Conservation (phyloP, 1,139 yeast genomes). For the Candida albicans region DNA sequence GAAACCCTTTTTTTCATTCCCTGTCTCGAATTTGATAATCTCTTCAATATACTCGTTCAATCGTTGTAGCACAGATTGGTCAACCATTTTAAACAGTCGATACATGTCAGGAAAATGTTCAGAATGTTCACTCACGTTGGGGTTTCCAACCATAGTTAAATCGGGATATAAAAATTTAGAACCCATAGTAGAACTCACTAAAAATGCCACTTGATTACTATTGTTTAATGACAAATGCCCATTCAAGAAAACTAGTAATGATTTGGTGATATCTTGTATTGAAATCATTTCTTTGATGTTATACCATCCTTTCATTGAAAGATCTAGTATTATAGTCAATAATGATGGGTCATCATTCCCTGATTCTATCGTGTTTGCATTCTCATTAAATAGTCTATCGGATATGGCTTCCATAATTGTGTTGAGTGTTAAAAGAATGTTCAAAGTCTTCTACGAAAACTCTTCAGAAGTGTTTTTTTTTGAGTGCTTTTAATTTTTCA, state of each 20-base stretch:
- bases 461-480: background rate
- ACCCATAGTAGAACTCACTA: constrained; percentile 73
- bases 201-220: constrained; percentile 79
- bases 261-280: constrained; percentile 55
- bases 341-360: constrained; percentile 72
- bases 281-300: constrained; percentile 45
- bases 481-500: background rate
- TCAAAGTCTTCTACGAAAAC: background rate
- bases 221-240: constrained; percentile 86
- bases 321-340: constrained; percentile 74
- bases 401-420: constrained; percentile 71
- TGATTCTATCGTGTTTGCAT: constrained; percentile 27
- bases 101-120: constrained; percentile 54
- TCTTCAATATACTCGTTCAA: constrained; percentile 50
- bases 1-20: constrained; percentile 12
- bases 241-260: constrained; percentile 71
- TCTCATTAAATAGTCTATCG: constrained; percentile 60
- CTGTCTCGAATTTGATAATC: background rate
- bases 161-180: constrained; percentile 74
- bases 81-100: constrained; percentile 79
- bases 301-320: constrained; percentile 79
- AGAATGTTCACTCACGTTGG: constrained; percentile 26
- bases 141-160: constrained; percentile 10
- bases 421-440: background rate
- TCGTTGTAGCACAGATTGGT: constrained; percentile 70